Conservation (phyloP, 2,329 filamentous ascomycete genomes). For the Neofusicoccum cordaticola region DNA sequence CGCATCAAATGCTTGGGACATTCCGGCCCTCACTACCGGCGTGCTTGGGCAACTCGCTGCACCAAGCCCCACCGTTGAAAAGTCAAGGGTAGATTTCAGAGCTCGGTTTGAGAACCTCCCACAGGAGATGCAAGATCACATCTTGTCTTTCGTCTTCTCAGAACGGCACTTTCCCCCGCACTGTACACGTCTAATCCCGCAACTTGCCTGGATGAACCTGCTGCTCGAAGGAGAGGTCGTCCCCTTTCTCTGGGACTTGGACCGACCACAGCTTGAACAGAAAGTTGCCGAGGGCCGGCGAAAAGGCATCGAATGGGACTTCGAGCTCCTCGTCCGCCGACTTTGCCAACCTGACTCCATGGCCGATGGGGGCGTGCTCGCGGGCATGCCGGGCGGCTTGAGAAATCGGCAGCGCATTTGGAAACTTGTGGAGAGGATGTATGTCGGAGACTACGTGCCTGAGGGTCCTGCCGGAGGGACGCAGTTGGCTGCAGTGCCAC, state of each 20-base stretch:
- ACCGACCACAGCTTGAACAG: not conserved
- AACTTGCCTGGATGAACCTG: not conserved
- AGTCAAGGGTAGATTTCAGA: not conserved
- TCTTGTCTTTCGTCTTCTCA: not conserved
- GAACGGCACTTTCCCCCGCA: not conserved
- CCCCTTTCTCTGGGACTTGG: not conserved
- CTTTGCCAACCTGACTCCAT: not conserved
- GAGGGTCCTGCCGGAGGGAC: not conserved
- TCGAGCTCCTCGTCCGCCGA: slow-evolving; percentile 39
- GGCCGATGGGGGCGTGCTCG: not conserved
- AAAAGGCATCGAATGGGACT: slow-evolving; percentile 51
- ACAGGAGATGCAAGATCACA: not conserved
- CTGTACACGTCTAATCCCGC: not conserved
- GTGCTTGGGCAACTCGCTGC: not conserved
- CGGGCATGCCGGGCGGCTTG: not conserved
- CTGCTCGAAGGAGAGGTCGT: not conserved
- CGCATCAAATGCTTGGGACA: not conserved
- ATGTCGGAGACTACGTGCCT: not conserved
- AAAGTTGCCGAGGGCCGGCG: not conserved
- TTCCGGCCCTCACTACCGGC: not conserved
- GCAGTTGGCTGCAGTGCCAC: not conserved
- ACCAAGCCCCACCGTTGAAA: not conserved
- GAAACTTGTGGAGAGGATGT: not conserved
- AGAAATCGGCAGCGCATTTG: not conserved
- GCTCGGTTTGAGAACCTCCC: not conserved